Conservation (phyloP, 306 rosid genomes). For the Vigna trinervia region DNA sequence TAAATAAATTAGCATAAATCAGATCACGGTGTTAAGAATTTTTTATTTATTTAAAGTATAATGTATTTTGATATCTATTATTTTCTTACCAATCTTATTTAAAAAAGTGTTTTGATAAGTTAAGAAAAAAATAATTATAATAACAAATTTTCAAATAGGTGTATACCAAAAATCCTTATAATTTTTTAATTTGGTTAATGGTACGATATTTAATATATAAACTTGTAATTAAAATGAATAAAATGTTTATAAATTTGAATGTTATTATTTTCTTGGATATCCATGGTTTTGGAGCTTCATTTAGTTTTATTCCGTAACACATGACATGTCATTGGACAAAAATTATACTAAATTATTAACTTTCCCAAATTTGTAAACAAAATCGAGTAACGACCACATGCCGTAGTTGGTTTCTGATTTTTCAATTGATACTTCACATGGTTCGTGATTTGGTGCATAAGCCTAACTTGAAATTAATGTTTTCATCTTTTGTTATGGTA, state of each 20-base stretch:
- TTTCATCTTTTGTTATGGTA: constrained; percentile 2
- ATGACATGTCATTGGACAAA: constrained; percentile 18
- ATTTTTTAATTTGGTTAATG: background rate
- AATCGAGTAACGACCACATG: constrained; percentile 32
- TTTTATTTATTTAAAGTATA: no score
- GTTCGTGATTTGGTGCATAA: background rate
- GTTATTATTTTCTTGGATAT: background rate
- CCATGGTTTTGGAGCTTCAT: constrained; percentile 1
- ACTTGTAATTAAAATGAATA: background rate
- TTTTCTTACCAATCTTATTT: no score
- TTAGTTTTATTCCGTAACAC: constrained; percentile 3
- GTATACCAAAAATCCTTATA: no score
- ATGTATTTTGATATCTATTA: no score
- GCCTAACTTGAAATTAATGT: background rate
- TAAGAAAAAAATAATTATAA: no score
- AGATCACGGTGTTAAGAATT: no score
- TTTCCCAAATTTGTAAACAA: background rate
- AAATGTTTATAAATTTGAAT: background rate
- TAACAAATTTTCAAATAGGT: background rate
- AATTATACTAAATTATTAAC: background rate
- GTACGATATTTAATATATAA: background rate
- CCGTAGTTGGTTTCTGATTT: background rate
- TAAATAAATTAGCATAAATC: no score
- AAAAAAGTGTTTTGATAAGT: no score
- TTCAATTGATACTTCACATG: constrained; percentile 20